Percentiles rank a stretch among this genome's conserved stretches.
Conservation (phyloP, 306 rosid genomes). For the Rosa multiflora region DNA sequence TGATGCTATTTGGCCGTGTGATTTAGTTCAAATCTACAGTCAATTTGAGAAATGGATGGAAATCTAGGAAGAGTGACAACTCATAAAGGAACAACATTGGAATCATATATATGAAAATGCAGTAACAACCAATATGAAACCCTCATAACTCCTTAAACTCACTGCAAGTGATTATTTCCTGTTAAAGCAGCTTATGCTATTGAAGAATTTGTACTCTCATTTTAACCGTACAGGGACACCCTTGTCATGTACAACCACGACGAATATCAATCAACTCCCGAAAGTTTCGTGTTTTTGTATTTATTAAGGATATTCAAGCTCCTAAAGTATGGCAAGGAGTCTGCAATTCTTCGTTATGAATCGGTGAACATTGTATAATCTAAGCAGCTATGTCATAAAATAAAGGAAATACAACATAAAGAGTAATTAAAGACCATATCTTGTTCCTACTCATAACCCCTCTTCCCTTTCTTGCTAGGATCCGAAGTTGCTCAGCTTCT, state of each 20-base stretch:
- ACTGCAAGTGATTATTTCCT: too few relatives aligned
- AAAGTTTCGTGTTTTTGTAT: neutral
- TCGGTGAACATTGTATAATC: neutral
- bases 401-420: neutral
- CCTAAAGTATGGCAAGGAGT: neutral
- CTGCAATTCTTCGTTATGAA: neutral
- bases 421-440: too few relatives aligned
- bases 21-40: slow-evolving; percentile 23
- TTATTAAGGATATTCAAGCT: neutral
- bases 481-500: neutral
- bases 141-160: neutral
- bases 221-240: neutral
- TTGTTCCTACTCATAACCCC: neutral
- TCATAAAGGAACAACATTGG: neutral
- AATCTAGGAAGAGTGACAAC: slow-evolving; percentile 18
- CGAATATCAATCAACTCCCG: neutral
- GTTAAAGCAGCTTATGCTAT: neutral
- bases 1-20: slow-evolving; percentile 18
- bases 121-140: neutral
- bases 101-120: slow-evolving; percentile 41
- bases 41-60: slow-evolving; percentile 27
- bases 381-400: neutral
- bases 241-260: neutral
- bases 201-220: neutral
- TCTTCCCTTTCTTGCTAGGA: neutral